These are phyloP conservation scores for Cercospora sp. DNA, from an alignment of 2,329 filamentous ascomycete genomes.

Conservation along the genomic window DNA sequence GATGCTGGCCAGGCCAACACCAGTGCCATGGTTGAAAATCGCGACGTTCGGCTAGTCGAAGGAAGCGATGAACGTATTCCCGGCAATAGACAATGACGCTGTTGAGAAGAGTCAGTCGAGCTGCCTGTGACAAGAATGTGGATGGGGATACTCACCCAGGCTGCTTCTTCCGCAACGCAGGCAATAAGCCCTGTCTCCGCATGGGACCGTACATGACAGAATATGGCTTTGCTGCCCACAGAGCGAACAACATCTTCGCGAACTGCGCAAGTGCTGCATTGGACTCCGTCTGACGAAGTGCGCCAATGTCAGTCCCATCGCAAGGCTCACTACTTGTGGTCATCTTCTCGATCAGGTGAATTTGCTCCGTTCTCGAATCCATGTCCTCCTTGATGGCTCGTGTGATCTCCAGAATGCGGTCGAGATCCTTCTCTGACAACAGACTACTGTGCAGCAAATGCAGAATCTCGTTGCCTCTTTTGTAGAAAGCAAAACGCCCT, in stretches of 20 bases:
- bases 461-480: slow-evolving; percentile 26
- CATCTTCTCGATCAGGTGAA: slow-evolving; percentile 21
- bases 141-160: slow-evolving; percentile 19
- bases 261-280: slow-evolving; percentile 26
- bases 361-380: slow-evolving; percentile 23
- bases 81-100: slow-evolving; percentile 28
- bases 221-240: slow-evolving; percentile 30
- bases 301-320: slow-evolving; percentile 25
- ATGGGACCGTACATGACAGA: slow-evolving; percentile 31
- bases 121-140: neutral
- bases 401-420: slow-evolving; percentile 26
- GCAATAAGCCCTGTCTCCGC: slow-evolving; percentile 23
- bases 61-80: slow-evolving; percentile 29
- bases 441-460: slow-evolving; percentile 26
- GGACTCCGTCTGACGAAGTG: slow-evolving; percentile 26
- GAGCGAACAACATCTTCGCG: slow-evolving; percentile 25
- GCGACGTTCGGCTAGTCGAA: slow-evolving; percentile 24
- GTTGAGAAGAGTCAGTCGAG: slow-evolving; percentile 11
- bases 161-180: slow-evolving; percentile 24
- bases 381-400: slow-evolving; percentile 24
- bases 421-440: slow-evolving; percentile 22
- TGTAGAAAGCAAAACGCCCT: slow-evolving; percentile 28
- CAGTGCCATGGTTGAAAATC: slow-evolving; percentile 32
- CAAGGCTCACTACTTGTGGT: slow-evolving; percentile 15
- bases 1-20: slow-evolving; percentile 31